Evolutionary conservation across 2,329 filamentous ascomycete genomes (phyloP), one percentile per base, ranked within the genome.

Genomic region (Phaeophleospora eucalypticola): DNA sequence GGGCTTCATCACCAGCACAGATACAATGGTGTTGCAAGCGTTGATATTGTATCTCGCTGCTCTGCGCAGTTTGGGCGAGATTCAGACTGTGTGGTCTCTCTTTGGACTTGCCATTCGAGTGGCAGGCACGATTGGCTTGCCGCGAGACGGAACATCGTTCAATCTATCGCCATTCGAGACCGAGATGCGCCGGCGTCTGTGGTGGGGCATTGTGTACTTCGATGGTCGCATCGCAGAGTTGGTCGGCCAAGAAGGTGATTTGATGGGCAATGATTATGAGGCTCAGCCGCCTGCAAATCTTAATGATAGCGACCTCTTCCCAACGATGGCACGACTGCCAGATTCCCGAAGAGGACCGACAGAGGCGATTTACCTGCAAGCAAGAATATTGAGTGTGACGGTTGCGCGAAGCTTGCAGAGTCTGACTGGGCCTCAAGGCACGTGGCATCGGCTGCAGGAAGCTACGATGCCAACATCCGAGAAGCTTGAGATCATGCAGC

Each of bases 191-290:
- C 45, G 62, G 32, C 58, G 65, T 3, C 46, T 66, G 7, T 67
- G 61, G 62, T 66, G 64, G 62, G 59, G 54, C 3, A 49, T 89
- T 14, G 74, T 84, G 2, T 72, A 80, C 19, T 84, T 87, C 54
- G 86, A 89, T 63, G 74, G 77, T 49, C 81, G 85, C 17, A 77
- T 87, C 32, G 77, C 81, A 46, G 84, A 88, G 62, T 77, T 87
- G 3, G 56, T 59, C 4, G 58, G 58, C 4, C 57, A 59, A 41
- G 54, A 57, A 27, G 54, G 54, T 12, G 57, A 59, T 43, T 49
- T 58, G 9, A 58, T 59, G 48, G 49, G 51, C 21, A 56, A 57
- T 40, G 54, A 53, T 33, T 54, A 56, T 41, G 56, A 58, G n/a
- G 56, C 57, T 16, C 46, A 45, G 12, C 47, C 52, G 50, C 76